Conservation (phyloP, 2,329 filamentous ascomycete species). For the Raffaelea ambrosiae region DNA sequence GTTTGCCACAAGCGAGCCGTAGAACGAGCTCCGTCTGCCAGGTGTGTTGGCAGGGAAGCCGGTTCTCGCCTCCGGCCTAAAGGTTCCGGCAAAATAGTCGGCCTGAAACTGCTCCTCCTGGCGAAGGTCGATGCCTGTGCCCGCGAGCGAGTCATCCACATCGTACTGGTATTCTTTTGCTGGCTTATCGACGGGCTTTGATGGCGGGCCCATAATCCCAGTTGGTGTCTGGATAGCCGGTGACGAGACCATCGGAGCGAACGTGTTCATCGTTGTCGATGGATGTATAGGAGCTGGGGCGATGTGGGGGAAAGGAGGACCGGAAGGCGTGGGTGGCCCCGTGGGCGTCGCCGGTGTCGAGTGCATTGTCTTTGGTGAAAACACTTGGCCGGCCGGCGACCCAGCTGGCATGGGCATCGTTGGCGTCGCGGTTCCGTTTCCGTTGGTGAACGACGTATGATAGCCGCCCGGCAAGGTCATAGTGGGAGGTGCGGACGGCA, state of each 20-base stretch:
- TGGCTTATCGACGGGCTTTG: slow-evolving; percentile 52
- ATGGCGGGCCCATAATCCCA: slow-evolving; percentile 48
- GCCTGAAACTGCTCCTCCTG: slow-evolving; percentile 80
- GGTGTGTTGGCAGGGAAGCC: slow-evolving; percentile 48
- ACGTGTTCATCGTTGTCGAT: background rate
- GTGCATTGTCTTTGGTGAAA: slow-evolving; percentile 6
- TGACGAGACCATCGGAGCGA: slow-evolving; percentile 5
- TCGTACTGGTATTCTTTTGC: slow-evolving; percentile 61
- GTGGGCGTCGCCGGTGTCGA: slow-evolving; percentile 8
- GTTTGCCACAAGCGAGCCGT: slow-evolving; percentile 57
- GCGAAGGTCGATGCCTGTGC: slow-evolving; percentile 77
- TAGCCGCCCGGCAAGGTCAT: background rate
- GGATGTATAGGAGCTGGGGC: background rate
- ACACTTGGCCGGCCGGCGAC: slow-evolving; percentile 3
- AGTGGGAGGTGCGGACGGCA: slow-evolving; percentile 1
- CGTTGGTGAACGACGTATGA: background rate
- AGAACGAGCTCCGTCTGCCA: slow-evolving; percentile 49
- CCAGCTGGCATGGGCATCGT: slow-evolving; percentile 3
- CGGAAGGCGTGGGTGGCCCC: slow-evolving; percentile 8
- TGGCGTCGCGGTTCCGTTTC: slow-evolving; percentile 2
- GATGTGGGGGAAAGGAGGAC: slow-evolving; percentile 7
- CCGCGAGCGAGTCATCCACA: slow-evolving; percentile 72
- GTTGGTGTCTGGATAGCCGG: slow-evolving; percentile 6
- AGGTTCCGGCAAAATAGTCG: slow-evolving; percentile 48
- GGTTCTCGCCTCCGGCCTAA: slow-evolving; percentile 35